These are phyloP conservation scores for Aspergillus ibericus DNA, from an alignment of 2,329 filamentous ascomycete species.

Conservation along the genomic window DNA sequence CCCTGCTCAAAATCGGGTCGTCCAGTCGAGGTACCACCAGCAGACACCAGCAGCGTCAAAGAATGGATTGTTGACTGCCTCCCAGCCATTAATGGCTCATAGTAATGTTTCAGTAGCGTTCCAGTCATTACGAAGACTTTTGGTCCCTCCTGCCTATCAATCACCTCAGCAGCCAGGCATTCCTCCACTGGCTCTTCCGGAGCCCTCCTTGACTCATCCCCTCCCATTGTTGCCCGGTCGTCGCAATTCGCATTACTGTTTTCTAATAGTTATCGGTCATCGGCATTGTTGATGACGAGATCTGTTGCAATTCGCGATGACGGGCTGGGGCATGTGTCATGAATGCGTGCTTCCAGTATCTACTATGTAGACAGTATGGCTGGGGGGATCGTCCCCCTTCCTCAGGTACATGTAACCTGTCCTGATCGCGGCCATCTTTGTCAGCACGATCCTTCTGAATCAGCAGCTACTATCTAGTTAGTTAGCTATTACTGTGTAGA, in stretches of 20 bases:
- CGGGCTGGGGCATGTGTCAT: background rate
- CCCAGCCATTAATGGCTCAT: background rate
- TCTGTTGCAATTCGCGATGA: background rate
- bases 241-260: background rate
- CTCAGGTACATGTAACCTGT: background rate
- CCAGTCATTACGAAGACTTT: constrained; percentile 3
- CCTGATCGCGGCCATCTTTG: background rate
- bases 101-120: constrained; percentile 7
- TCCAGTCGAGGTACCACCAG: background rate
- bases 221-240: constrained; percentile 5
- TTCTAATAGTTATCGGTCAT: background rate
- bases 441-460: background rate
- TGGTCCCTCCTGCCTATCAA: constrained; percentile 2
- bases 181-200: background rate
- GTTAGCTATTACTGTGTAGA: no score
- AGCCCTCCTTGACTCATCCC: background rate
- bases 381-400: background rate
- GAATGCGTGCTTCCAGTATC: background rate
- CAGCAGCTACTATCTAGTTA: no score
- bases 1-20: background rate
- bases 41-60: background rate
- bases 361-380: no score
- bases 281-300: background rate
- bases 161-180: constrained; percentile 4
- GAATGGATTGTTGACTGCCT: constrained; percentile 1